These are phyloP conservation scores for Drechslerella coelobrocha DNA, from an alignment of 2,329 filamentous ascomycete species.

Conservation along the genomic window DNA sequence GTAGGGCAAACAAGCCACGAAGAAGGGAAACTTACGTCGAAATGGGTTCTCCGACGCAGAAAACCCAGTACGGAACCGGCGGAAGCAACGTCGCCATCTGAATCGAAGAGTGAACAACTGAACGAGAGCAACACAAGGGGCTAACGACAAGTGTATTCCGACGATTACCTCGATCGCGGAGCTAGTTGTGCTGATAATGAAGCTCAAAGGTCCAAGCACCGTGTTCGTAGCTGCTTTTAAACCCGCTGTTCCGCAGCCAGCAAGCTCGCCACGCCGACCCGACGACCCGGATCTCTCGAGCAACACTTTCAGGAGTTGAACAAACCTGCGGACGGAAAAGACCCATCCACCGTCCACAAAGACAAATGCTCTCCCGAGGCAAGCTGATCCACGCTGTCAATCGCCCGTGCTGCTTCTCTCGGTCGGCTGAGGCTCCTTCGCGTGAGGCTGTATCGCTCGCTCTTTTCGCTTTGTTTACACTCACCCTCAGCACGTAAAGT, in stretches of 20 bases:
- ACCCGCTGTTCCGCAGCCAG: background rate
- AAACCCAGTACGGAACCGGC: slow-evolving; percentile 50
- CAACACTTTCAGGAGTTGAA: slow-evolving; percentile 50
- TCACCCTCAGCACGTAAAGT: slow-evolving; percentile 1
- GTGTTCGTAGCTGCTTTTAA: background rate
- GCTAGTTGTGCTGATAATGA: background rate
- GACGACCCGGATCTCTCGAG: background rate
- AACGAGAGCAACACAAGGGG: slow-evolving; percentile 2
- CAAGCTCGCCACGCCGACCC: slow-evolving; percentile 1
- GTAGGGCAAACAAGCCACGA: slow-evolving; percentile 16
- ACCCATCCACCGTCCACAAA: background rate
- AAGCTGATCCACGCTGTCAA: background rate
- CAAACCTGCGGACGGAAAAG: background rate
- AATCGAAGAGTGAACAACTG: background rate
- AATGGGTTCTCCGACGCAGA: slow-evolving; percentile 51
- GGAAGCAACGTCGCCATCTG: slow-evolving; percentile 47
- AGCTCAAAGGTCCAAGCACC: background rate
- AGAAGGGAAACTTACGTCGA: slow-evolving; percentile 47
- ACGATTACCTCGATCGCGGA: background rate
- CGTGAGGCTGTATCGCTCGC: no score
- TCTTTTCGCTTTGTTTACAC: no score
- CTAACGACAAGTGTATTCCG: background rate
- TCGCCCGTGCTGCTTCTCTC: background rate
- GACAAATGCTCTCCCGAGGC: background rate
- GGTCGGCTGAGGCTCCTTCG: background rate